Evolutionary conservation across 805 yeast species (phyloP).

Genomic region (Spencermartinsiella europaea): DNA sequence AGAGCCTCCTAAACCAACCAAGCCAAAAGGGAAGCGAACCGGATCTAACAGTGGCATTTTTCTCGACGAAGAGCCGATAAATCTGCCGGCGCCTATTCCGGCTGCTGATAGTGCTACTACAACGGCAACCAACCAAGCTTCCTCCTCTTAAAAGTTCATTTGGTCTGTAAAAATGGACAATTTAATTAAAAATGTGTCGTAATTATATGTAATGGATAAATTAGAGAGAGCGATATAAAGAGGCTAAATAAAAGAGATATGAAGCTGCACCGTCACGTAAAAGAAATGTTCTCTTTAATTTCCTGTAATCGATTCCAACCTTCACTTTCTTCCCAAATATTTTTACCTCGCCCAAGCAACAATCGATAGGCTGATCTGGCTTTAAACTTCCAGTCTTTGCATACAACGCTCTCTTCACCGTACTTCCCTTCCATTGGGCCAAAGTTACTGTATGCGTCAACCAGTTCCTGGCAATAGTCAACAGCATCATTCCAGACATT

Average conservation of each 20-base stretch:
- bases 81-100: neutral
- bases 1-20: neutral
- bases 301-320: constrained; percentile 67
- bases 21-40: neutral
- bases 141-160: too few species aligned
- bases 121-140: neutral
- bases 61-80: neutral
- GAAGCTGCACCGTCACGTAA: neutral
- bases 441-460: constrained; percentile 78
- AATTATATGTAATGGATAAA: too few species aligned
- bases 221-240: too few species aligned
- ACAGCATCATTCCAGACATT: constrained; percentile 71
- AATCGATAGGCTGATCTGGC: constrained; percentile 68
- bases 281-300: constrained; percentile 43
- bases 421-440: constrained; percentile 62
- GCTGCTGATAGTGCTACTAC: neutral
- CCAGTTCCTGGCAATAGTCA: constrained; percentile 69
- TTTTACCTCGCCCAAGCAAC: constrained; percentile 71
- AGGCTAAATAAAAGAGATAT: neutral
- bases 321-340: constrained; percentile 71
- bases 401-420: constrained; percentile 78
- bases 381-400: constrained; percentile 89
- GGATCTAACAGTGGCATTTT: constrained; percentile 8
- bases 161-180: too few species aligned
- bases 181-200: too few species aligned